A percentile compares a stretch with the other conserved stretches of the same genome.
Evolutionary conservation across 2,329 filamentous ascomycete species (phyloP).

Genomic region (Fusarium compactum): DNA sequence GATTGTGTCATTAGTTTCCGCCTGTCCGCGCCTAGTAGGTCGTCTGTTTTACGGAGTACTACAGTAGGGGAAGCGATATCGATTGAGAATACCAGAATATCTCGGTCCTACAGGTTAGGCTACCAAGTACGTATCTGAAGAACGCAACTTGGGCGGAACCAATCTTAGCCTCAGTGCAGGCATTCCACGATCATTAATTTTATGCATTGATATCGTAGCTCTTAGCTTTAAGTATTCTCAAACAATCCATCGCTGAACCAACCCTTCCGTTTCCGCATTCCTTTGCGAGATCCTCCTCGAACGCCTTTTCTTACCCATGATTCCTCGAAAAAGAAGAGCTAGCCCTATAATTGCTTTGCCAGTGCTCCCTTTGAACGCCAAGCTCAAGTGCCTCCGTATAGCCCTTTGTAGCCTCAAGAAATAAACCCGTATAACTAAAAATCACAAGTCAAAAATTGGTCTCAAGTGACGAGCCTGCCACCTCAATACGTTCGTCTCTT

Average conservation of each 20-base stretch:
- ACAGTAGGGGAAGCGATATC: background rate
- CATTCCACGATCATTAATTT: slow-evolving; percentile 25
- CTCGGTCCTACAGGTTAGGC: background rate
- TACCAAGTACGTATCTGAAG: background rate
- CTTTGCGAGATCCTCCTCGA: slow-evolving; percentile 19
- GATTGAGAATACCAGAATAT: background rate
- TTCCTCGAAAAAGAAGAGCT: slow-evolving; percentile 23
- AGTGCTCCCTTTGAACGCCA: slow-evolving; percentile 44
- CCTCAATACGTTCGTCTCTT: slow-evolving; percentile 1
- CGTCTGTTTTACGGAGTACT: background rate
- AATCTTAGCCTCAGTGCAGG: background rate
- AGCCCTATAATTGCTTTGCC: slow-evolving; percentile 28
- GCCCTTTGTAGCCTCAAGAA: slow-evolving; percentile 38
- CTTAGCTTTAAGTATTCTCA: slow-evolving; percentile 12
- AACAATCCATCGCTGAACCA: slow-evolving; percentile 28
- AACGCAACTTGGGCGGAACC: background rate
- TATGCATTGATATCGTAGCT: slow-evolving; percentile 44
- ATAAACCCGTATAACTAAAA: slow-evolving; percentile 15
- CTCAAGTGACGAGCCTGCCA: slow-evolving; percentile 27
- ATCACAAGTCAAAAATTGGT: slow-evolving; percentile 16
- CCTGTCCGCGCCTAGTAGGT: background rate
- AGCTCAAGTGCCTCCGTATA: slow-evolving; percentile 43
- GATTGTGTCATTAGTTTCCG: background rate
- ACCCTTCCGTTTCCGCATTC: slow-evolving; percentile 12
- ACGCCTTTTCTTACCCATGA: slow-evolving; percentile 41